phyloP scores from a whole-genome alignment of 495 filamentous ascomycete species.

The Halenospora varia region DNA sequence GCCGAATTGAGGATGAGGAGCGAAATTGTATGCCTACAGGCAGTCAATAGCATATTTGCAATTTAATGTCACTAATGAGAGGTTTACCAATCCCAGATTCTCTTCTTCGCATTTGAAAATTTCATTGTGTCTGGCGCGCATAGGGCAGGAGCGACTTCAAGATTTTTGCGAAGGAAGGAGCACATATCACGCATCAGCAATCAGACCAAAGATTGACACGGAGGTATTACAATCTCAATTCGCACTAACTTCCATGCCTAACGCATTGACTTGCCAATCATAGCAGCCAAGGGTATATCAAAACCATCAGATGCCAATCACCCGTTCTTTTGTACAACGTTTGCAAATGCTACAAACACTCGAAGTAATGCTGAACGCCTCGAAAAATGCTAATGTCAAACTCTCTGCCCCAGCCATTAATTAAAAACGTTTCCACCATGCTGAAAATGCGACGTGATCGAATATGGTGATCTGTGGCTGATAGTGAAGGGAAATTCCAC shows the following conservation, averaged over 20 bases:
- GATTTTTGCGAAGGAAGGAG: neutral
- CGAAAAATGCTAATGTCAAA: slow-evolving; percentile 4
- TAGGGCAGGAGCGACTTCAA: neutral
- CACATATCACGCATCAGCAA: neutral
- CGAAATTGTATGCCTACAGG: too few species aligned
- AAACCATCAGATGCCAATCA: neutral
- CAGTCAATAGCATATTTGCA: too few species aligned
- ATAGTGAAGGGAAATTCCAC: too few species aligned
- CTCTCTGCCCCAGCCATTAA: neutral
- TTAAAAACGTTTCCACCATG: neutral
- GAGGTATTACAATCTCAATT: neutral
- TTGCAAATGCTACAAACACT: too few species aligned
- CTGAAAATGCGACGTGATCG: too few species aligned
- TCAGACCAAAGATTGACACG: neutral
- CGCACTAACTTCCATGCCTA: neutral
- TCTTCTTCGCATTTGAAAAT: too few species aligned
- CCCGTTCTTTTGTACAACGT: slow-evolving; percentile 4
- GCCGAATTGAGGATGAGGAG: too few species aligned
- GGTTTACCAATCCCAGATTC: too few species aligned
- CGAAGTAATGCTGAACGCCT: neutral
- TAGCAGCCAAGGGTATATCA: neutral
- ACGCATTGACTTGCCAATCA: neutral
- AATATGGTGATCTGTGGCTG: too few species aligned
- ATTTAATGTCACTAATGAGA: too few species aligned
- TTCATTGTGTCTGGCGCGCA: too few species aligned